A percentile compares a stretch with the other conserved stretches of the same genome.
These are phyloP conservation scores for Ophiostoma ulmi DNA, from an alignment of 2,329 filamentous ascomycete species.

Conservation along the genomic window DNA sequence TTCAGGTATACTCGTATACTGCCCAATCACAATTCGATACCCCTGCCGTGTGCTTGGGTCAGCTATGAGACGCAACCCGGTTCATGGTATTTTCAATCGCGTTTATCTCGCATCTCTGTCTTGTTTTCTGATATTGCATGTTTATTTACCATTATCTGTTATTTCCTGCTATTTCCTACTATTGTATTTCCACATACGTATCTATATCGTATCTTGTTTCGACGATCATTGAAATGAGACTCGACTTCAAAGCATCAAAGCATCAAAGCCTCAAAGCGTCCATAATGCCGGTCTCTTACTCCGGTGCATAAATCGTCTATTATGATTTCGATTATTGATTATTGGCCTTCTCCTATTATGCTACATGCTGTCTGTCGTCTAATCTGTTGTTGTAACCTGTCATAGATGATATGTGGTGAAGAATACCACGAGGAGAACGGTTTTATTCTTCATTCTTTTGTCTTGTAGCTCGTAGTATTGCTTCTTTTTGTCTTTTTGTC, in stretches of 20 bases:
- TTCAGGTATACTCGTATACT: too few species aligned
- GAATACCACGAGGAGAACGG: constrained; percentile 7
- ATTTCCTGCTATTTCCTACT: neutral
- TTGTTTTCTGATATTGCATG: too few species aligned
- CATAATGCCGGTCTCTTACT: neutral
- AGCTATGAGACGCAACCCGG: neutral
- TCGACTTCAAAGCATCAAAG: neutral
- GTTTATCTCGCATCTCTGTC: neutral
- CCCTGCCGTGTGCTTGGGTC: constrained; percentile 6
- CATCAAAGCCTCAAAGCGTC: neutral
- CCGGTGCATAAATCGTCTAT: neutral
- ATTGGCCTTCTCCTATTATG: neutral
- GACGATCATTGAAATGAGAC: constrained; percentile 8
- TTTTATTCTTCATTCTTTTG: neutral
- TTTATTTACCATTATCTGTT: too few species aligned
- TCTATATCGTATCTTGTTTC: constrained; percentile 6
- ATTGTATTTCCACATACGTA: constrained; percentile 5
- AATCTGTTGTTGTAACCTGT: neutral
- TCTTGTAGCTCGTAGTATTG: neutral
- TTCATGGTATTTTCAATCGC: neutral
- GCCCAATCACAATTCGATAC: neutral
- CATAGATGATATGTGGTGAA: constrained; percentile 12
- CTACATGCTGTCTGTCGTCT: neutral
- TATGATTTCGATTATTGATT: neutral
- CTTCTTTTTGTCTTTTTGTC: neutral